A percentile compares a stretch with the other conserved stretches of the same genome.
Conservation (phyloP, 495 filamentous ascomycete genomes). For the Daldinia bambusicola region DNA sequence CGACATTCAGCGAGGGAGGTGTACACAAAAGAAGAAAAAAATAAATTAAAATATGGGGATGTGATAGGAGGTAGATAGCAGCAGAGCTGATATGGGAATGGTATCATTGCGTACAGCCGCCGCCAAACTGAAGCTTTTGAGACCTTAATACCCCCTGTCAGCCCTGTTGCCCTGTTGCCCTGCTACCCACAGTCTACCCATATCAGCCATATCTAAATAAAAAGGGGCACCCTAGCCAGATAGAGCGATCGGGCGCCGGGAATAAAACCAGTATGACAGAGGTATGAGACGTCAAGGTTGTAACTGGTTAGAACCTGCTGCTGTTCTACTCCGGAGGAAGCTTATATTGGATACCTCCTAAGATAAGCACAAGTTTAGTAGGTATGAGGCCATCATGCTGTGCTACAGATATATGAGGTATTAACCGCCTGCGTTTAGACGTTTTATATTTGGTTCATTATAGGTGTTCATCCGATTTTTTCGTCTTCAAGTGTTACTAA, state of each 20-base stretch:
- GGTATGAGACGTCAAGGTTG: not conserved
- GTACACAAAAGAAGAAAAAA: not conserved
- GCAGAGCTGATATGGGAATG: not conserved
- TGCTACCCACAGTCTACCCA: not conserved
- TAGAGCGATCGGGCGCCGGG: not conserved
- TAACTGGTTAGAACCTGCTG: not conserved
- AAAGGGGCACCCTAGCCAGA: slow-evolving; percentile 9
- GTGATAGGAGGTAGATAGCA: not conserved
- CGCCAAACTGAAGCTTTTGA: not conserved
- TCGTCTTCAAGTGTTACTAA: too few species aligned
- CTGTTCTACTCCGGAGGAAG: too few species aligned
- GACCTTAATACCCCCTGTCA: not conserved
- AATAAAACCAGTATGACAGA: slow-evolving; percentile 1
- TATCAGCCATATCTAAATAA: not conserved
- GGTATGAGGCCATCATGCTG: too few species aligned
- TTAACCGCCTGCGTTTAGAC: too few species aligned
- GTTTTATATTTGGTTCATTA: too few species aligned
- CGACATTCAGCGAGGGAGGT: not conserved
- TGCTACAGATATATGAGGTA: too few species aligned
- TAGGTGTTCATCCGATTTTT: too few species aligned
- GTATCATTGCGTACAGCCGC: slow-evolving; percentile 20
- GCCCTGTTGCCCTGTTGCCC: too few species aligned
- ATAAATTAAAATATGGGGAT: not conserved
- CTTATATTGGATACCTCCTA: too few species aligned
- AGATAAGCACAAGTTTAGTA: too few species aligned